These are phyloP conservation scores for Phytophthora aleatoria DNA, from an alignment of 352 stramenopile genomes.

Conservation along the genomic window DNA sequence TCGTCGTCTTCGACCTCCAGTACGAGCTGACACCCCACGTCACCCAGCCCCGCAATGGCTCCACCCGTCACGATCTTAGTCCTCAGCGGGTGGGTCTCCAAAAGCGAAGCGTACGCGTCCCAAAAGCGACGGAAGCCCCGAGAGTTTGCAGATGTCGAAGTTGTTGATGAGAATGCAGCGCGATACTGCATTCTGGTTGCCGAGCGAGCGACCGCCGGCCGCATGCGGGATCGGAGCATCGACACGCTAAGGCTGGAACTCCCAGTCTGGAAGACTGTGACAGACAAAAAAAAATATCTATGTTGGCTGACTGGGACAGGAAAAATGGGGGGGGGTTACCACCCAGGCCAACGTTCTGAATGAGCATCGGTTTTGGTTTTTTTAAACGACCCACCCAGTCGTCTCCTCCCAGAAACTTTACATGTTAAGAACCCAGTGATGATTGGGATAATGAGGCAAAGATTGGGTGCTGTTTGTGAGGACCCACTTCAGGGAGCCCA, in stretches of 20 bases:
- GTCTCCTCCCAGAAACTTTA: too few relatives aligned
- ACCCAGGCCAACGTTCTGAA: too few relatives aligned
- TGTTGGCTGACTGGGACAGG: background rate
- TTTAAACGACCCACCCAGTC: too few relatives aligned
- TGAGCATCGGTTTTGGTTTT: too few relatives aligned
- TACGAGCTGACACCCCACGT: constrained; percentile 74
- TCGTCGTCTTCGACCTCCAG: constrained; percentile 33
- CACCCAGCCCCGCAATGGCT: constrained; percentile 64
- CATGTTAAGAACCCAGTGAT: too few relatives aligned
- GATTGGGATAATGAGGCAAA: too few relatives aligned
- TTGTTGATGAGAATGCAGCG: constrained; percentile 12
- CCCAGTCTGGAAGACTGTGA: too few relatives aligned
- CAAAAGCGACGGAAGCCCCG: constrained; percentile 39
- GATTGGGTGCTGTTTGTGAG: too few relatives aligned
- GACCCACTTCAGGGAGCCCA: too few relatives aligned
- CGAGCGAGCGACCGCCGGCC: constrained; percentile 6
- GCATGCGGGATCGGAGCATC: constrained; percentile 21
- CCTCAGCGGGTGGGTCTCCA: constrained; percentile 59
- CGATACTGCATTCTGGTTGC: constrained; percentile 1
- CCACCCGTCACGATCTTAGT: constrained; percentile 75
- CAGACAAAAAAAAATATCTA: background rate
- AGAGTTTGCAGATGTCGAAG: constrained; percentile 14
- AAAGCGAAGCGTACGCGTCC: constrained; percentile 55
- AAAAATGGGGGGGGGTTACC: too few relatives aligned
- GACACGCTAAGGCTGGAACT: constrained; percentile 8